Conservation (phyloP, 352 stramenopile genomes). For the Pythium rhizo-oryzae region DNA sequence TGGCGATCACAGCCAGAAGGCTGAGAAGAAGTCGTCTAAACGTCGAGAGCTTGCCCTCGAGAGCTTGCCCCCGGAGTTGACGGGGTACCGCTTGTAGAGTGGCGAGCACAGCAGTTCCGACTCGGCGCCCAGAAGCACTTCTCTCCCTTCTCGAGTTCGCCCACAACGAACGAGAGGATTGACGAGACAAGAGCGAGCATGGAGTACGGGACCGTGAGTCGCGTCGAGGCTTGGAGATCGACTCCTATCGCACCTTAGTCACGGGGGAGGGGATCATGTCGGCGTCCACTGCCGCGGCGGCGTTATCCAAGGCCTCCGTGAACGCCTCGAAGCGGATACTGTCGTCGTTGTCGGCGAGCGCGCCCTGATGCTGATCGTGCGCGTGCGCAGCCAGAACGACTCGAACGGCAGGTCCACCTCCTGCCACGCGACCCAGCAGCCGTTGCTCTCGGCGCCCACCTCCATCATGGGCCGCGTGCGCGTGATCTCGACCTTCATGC, state of each 20-base stretch:
- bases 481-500: constrained; percentile 78
- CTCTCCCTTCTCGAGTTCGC: constrained; percentile 74
- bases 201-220: constrained; percentile 78
- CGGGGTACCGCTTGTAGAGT: constrained; percentile 68
- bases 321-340: constrained; percentile 80
- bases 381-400: constrained; percentile 52
- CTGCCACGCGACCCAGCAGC: constrained; percentile 66
- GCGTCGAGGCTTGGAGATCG: constrained; percentile 78
- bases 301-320: constrained; percentile 52
- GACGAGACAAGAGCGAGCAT: constrained; percentile 78
- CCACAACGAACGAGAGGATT: constrained; percentile 81
- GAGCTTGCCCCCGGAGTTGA: constrained; percentile 69
- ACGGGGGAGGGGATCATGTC: constrained; percentile 68
- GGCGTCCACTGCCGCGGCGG: constrained; percentile 50
- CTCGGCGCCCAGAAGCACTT: constrained; percentile 77
- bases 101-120: constrained; percentile 57
- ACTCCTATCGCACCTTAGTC: constrained; percentile 77
- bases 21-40: constrained; percentile 85
- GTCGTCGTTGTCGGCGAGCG: constrained; percentile 86
- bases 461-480: constrained; percentile 58
- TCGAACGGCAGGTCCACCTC: constrained; percentile 67
- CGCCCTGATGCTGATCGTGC: constrained; percentile 81
- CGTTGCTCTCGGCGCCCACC: constrained; percentile 61
- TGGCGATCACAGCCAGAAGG: constrained; percentile 89
- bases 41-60: constrained; percentile 60